These are phyloP conservation scores for Gossypium davidsonii DNA, from an alignment of 441 rosid genomes.

Conservation along the genomic window DNA sequence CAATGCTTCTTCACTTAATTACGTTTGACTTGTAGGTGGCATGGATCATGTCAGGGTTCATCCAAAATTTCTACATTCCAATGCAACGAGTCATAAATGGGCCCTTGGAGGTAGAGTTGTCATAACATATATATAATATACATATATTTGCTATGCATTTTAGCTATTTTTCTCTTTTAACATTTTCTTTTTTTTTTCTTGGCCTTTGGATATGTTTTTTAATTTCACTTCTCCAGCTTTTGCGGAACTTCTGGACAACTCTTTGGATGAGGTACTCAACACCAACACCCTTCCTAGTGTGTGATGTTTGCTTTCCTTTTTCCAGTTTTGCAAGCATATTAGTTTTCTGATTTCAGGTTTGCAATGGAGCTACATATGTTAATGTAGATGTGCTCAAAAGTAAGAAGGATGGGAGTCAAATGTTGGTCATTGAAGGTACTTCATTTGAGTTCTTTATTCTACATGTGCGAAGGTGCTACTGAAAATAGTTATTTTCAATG, in stretches of 20 bases:
- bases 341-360: conserved; percentile 37
- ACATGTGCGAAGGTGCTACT: neutral
- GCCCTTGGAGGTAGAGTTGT: conserved; percentile 75
- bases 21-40: conserved; percentile 42
- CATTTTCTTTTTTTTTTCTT: neutral
- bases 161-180: neutral
- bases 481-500: neutral
- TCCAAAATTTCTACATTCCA: conserved; percentile 89
- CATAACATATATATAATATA: neutral
- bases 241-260: conserved; percentile 89
- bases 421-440: conserved; percentile 77
- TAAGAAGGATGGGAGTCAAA: conserved; percentile 60
- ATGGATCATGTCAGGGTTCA: conserved; percentile 96
- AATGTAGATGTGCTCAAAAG: conserved; percentile 58
- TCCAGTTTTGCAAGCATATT: neutral
- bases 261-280: conserved; percentile 72
- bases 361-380: conserved; percentile 74
- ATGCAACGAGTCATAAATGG: conserved; percentile 98
- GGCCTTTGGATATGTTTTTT: neutral
- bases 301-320: neutral
- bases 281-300: neutral
- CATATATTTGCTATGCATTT: neutral
- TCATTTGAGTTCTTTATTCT: neutral
- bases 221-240: conserved; percentile 48
- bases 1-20: neutral